Evolutionary conservation across 331 rosid genomes (phyloP), one percentile per base, ranked within the genome.

Genomic region (Telfairia occidentalis): DNA sequence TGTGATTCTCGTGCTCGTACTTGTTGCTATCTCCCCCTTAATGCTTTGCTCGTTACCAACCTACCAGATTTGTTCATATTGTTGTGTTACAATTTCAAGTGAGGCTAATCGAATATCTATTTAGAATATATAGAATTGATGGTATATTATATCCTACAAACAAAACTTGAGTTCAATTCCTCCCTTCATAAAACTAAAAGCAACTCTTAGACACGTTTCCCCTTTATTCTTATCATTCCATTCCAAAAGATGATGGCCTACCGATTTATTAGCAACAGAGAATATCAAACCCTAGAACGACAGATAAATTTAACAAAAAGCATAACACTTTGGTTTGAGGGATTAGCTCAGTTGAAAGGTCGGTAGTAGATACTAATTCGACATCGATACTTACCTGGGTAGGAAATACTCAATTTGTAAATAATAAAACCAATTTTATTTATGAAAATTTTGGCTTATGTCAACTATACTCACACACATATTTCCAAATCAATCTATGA

Each of bases 1-100:
- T 78, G 78, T 83, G 58, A 77, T 81, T 82, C 82, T 81, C 75
- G 78, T 83, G 66, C 88, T 88, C 73, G 81, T 78, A 21, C 77
- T 83, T 45, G 78, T 54, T 11, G 43, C 63, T 64, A 83, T 81
- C 78, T 89, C 96, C 43, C 91, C 89, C 76, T 87, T 84, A 66
- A 84, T 57, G 71, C 82, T 82, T 60, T 35, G 26, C 50, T 64
- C 71, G 32, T 85, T 86, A 37, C 64, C 77, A 15, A 65, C 92
- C 98, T 90, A 91, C 80, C 78, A 76, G 77, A 58, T 82, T 55
- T 7, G 9, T 40, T 28, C 78, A 66, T 38, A 45, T 1, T 29
- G 34, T 42, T 32, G 43, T 42, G 34, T 69, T 43, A 69, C 74
- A 69, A 24, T 69, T 42, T 42, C 16, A 16, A 3, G 43, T 61